Base-by-base conservation (phyloP, 2,329 filamentous ascomycete genomes). In the Arthrobotrys musiformis region DNA sequence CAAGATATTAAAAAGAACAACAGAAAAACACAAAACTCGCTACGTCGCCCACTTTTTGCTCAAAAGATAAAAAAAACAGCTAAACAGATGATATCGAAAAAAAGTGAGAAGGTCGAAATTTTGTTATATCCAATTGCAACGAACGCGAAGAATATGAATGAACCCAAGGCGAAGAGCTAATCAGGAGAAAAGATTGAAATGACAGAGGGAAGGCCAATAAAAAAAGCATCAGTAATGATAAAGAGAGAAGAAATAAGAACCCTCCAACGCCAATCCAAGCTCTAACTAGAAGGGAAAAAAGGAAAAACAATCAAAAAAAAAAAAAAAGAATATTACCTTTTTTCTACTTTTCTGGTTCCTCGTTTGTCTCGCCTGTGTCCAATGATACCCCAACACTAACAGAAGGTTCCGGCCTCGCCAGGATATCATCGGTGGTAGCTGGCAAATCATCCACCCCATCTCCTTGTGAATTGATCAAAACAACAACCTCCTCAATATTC, bases 301-400 rank as follows among this genome's bases (percentile, higher is more conserved):
- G 33, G 48, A 46, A 19, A 56, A 56, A 33, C 19, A 30, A 33
- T 42, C 13, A 35, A 54, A 70, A 54, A 30, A 50, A 46, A 22
- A 46, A 68, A 35, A 48, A 42, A 28, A n/a, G n/a, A n/a, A n/a
- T n/a, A n/a, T 54, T 30, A 60, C 40, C 60, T 28, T 50, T 26
- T 33, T 37, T 28, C 46, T 61, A 74, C 17, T 63, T 42, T 8
- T 46, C 48, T 44, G 15, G 8, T 42, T 67, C 48, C 13, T 56
- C 48, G 37, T 61, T 30, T 17, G 37, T 24, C 22, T 19, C 56
- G 30, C 40, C 33, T 30, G 50, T 44, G 46, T 68, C 62, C 17
- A 70, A 52, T 46, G 67, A 72, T n/a, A 22, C 44, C n/a, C 74
- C 73, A n/a, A 70, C 66, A 30, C 50, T 66, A 24, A 70, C 42